Evolutionary conservation across 768 basidiomycete genomes (phyloP).

Genomic region (Amanita fuliginea): DNA sequence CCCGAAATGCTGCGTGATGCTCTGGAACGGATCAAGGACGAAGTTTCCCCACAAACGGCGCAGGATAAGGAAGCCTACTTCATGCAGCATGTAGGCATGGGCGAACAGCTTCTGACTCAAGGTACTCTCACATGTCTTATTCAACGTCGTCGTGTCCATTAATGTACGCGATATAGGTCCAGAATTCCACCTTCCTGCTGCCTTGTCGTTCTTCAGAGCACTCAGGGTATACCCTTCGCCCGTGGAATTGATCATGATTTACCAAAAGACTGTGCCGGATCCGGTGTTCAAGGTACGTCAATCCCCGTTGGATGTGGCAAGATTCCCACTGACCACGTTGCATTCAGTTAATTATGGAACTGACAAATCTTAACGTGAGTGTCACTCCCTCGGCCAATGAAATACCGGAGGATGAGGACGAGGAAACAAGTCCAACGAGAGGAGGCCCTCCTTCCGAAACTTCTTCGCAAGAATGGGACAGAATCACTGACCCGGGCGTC

Average conservation of each 20-base stretch:
- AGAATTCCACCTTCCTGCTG: slow-evolving; percentile 65
- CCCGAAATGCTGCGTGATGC: slow-evolving; percentile 51
- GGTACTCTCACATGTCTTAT: slow-evolving; percentile 31
- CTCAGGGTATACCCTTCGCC: slow-evolving; percentile 92
- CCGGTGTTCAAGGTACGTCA: slow-evolving; percentile 63
- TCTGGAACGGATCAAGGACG: slow-evolving; percentile 54
- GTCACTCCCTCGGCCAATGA: neutral
- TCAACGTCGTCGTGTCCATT: neutral
- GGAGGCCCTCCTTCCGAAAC: slow-evolving; percentile 68
- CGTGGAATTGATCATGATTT: slow-evolving; percentile 89
- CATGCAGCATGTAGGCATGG: slow-evolving; percentile 79
- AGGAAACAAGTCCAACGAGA: slow-evolving; percentile 48
- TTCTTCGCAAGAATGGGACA: slow-evolving; percentile 89
- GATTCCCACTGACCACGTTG: neutral
- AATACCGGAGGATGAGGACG: slow-evolving; percentile 33
- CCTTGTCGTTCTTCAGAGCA: slow-evolving; percentile 86
- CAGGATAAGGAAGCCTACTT: slow-evolving; percentile 85
- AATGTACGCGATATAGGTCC: slow-evolving; percentile 43
- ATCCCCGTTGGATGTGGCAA: neutral
- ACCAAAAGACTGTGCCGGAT: slow-evolving; percentile 81
- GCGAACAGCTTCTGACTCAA: slow-evolving; percentile 70
- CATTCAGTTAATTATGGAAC: slow-evolving; percentile 47
- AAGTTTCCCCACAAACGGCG: slow-evolving; percentile 54
- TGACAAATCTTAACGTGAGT: slow-evolving; percentile 33
- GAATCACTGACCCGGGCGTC: slow-evolving; percentile 64